Evolutionary conservation across 441 rosid genomes (phyloP).

Genomic region (Euphorbia corollata): DNA sequence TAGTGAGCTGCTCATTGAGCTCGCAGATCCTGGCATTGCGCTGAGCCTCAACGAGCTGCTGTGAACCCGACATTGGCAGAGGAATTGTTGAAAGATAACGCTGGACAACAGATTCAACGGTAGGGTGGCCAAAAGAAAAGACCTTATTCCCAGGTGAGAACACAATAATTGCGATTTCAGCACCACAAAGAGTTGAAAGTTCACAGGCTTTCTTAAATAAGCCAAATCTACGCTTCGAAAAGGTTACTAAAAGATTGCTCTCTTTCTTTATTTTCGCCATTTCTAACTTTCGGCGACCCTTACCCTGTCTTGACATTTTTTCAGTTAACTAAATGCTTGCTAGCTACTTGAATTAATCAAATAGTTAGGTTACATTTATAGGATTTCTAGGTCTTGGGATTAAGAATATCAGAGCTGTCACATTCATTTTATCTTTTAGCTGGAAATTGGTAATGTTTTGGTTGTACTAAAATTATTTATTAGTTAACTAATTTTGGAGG

Average conservation of each 20-base stretch:
- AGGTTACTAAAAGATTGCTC: conserved; percentile 40
- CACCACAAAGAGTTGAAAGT: conserved; percentile 42
- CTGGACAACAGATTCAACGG: conserved; percentile 29
- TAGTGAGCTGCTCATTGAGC: conserved; percentile 38
- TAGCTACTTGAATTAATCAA: neutral
- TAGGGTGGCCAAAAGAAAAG: conserved; percentile 48
- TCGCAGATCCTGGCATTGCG: conserved; percentile 25
- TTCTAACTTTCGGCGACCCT: conserved; percentile 35
- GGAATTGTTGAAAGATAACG: conserved; percentile 25
- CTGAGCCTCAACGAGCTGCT: conserved; percentile 33
- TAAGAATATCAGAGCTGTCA: conserved; percentile 9
- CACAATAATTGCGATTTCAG: conserved; percentile 31
- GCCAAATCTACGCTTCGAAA: conserved; percentile 44
- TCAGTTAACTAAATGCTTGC: neutral
- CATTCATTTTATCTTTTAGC: neutral
- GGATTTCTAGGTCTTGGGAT: neutral
- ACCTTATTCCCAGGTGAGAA: conserved; percentile 37
- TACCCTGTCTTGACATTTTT: conserved; percentile 35
- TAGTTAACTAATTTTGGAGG: conserved; percentile 23
- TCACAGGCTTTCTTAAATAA: conserved; percentile 53
- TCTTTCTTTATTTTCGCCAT: conserved; percentile 34
- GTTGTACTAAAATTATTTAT: conserved; percentile 3
- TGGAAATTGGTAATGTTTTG: neutral
- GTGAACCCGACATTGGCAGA: conserved; percentile 21
- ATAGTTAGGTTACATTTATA: conserved; percentile 13